These are phyloP conservation scores for Aspergillus novoparasiticus DNA, from an alignment of 2,329 filamentous ascomycete genomes.

Conservation along the genomic window DNA sequence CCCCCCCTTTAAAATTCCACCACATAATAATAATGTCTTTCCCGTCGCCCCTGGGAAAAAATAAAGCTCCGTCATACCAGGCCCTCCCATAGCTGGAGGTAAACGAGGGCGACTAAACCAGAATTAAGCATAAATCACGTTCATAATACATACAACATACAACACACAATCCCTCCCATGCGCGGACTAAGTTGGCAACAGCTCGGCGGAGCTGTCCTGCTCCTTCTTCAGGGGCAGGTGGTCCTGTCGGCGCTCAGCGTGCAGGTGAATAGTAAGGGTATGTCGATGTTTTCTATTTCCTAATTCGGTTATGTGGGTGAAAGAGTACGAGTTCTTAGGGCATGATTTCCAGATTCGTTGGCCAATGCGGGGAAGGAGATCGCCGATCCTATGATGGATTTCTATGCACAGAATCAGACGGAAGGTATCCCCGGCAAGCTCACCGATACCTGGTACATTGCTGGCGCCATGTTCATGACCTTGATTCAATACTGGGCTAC, in stretches of 20 bases:
- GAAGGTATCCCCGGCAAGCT: constrained; percentile 25
- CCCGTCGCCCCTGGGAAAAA: background rate
- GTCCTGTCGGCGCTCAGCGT: constrained; percentile 7
- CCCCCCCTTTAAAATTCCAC: constrained; percentile 2
- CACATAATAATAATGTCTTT: background rate
- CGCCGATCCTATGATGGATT: constrained; percentile 12
- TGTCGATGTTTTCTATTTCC: background rate
- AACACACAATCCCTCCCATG: background rate
- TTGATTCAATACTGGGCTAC: constrained; percentile 82
- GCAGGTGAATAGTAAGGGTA: constrained; percentile 8
- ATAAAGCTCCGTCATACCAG: background rate
- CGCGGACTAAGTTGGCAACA: constrained; percentile 3
- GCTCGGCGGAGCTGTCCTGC: constrained; percentile 7
- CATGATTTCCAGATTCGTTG: constrained; percentile 8
- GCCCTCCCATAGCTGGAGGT: background rate
- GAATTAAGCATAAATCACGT: background rate
- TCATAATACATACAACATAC: background rate
- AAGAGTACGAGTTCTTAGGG: background rate
- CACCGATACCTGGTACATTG: constrained; percentile 57
- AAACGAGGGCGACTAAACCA: background rate
- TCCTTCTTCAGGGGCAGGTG: constrained; percentile 7
- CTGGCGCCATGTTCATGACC: constrained; percentile 66
- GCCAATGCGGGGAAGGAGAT: constrained; percentile 8
- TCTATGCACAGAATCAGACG: constrained; percentile 12
- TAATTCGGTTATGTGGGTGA: background rate